Evolutionary conservation across 2,329 filamentous ascomycete species (phyloP).

Genomic region (Aspergillus uvarum): DNA sequence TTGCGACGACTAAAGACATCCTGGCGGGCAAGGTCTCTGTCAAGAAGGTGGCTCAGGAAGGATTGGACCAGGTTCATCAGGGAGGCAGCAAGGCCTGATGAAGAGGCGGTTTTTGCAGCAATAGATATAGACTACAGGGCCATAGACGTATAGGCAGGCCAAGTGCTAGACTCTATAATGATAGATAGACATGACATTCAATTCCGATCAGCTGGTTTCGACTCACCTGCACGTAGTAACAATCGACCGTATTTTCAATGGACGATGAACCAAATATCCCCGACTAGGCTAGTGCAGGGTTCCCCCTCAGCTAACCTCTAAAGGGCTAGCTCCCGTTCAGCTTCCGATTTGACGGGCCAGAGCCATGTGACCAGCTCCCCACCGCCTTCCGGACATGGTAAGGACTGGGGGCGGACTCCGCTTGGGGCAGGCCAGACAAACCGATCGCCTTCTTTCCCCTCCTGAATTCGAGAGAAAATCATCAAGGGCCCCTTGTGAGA

Average conservation of each 20-base stretch:
- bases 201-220: background rate
- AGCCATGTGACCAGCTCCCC: conserved; percentile 23
- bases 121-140: conserved; percentile 8
- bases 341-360: background rate
- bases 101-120: background rate
- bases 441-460: conserved; percentile 10
- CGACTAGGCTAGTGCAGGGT: conserved; percentile 1
- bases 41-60: conserved; percentile 64
- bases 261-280: background rate
- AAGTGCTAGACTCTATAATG: background rate
- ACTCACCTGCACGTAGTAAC: background rate
- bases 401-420: background rate
- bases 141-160: background rate
- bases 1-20: conserved; percentile 73
- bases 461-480: conserved; percentile 1
- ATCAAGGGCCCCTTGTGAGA: conserved; percentile 28
- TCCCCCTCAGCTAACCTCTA: background rate
- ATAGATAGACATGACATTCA: background rate
- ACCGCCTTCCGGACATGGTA: conserved; percentile 22
- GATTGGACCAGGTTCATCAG: conserved; percentile 18
- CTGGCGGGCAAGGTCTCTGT: conserved; percentile 69
- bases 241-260: background rate
- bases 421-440: background rate
- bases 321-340: background rate
- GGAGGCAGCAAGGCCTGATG: conserved; percentile 2